Evolutionary conservation across 129 eudicot species (phyloP).

Genomic region (Glebionis coronaria): DNA sequence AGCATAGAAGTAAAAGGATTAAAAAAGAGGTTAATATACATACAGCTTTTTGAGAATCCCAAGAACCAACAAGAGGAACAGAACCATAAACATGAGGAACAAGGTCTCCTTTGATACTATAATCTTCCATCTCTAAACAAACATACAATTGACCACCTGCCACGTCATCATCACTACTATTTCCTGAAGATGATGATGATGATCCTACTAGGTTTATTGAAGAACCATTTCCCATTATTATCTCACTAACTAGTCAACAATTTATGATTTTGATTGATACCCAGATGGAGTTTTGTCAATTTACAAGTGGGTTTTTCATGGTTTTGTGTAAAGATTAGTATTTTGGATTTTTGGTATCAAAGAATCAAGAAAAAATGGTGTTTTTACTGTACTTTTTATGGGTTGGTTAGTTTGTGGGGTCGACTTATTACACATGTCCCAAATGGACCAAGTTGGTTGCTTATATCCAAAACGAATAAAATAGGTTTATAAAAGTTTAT

Average conservation of each 20-base stretch:
- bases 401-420: no score
- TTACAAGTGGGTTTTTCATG: neutral
- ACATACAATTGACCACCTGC: conserved; percentile 93
- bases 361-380: no score
- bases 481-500: no score
- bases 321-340: neutral
- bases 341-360: neutral
- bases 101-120: conserved; percentile 52
- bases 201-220: conserved; percentile 50
- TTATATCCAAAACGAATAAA: no score
- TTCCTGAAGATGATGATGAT: conserved; percentile 9
- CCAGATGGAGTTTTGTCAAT: conserved; percentile 6
- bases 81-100: conserved; percentile 87
- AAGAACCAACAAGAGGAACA: conserved; percentile 81
- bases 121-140: conserved; percentile 87
- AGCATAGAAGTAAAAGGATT: no score
- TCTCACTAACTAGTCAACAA: neutral
- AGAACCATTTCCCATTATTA: conserved; percentile 69
- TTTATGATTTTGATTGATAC: neutral
- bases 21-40: no score
- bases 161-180: conserved; percentile 54
- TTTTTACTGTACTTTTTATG: no score
- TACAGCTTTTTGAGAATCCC: conserved; percentile 93
- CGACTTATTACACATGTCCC: no score
- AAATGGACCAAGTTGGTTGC: no score